Evolutionary conservation across 1,284 basidiomycete genomes (phyloP), one percentile per base, ranked within the genome.

Genomic region (Pholiota adiposa): DNA sequence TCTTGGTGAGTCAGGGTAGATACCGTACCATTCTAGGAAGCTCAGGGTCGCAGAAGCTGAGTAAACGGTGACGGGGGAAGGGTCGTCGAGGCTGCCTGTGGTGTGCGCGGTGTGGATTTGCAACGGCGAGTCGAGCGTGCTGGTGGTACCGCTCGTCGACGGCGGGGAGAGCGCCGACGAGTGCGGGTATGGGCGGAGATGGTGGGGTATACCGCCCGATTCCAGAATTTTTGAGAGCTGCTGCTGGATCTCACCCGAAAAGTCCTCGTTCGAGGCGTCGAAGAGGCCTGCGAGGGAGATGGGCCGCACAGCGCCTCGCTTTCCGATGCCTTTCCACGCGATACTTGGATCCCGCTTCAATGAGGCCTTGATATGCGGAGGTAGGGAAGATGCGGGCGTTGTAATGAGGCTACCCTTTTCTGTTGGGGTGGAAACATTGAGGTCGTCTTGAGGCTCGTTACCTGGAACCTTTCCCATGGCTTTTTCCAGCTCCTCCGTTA

Each of bases 41-140:
- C 73, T 76, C 64, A 76, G 68, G n/a, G 75, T 77, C 3, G 76
- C 71, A 0, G 76, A 77, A 14, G 75, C 70, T 3, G 75, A 75
- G 55, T 72, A 66, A 34, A 73, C 66, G 14, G 64, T 59, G 48
- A 72, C 57, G 16, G 74, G 71, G 0, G 75, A 73, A 1, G 65
- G 58, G 0, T 62, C 54, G 16, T 51, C 46, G 53, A 27, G 54
- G 62, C 33, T 65, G 58, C 58, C 58, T 50, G 23, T 64, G 58
- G 48, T 62, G 57, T 65, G 53, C 53, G 54, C 44, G 43, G 69
- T 52, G 49, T 63, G 59, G 46, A 65, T 33, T 60, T 61, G 54
- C 48, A 65, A 14, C 46, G 62, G 38, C 34, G 59, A 55, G 56
- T 64, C 53, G 23, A 63, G 38, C 14, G 59, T 55, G 58, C 65